phyloP scores from a whole-genome alignment of 2,329 filamentous ascomycete genomes.

The Rutstroemia sp. region DNA sequence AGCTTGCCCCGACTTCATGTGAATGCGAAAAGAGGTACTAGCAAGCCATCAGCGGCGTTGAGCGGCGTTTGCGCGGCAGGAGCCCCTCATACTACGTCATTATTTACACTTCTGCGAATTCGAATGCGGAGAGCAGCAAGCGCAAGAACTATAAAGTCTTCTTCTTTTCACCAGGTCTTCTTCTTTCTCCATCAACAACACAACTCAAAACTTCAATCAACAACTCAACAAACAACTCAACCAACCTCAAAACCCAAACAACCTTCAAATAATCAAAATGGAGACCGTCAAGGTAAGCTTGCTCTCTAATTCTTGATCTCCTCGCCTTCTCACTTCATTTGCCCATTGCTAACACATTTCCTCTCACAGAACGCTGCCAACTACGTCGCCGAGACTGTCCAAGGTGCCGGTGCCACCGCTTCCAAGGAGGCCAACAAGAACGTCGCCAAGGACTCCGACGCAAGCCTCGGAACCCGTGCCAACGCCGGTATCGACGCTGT shows the following conservation, averaged over 20 bases:
- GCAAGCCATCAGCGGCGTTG: too few relatives aligned
- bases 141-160: constrained; percentile 6
- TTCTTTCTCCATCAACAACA: constrained; percentile 10
- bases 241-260: constrained; percentile 12
- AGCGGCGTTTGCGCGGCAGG: too few relatives aligned
- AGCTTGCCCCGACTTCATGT: too few relatives aligned
- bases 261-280: constrained; percentile 25
- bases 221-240: constrained; percentile 5
- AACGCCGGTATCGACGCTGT: constrained; percentile 44
- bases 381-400: constrained; percentile 48
- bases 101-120: too few relatives aligned
- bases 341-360: constrained; percentile 3
- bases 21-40: too few relatives aligned
- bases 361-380: constrained; percentile 40
- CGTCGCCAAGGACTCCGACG: constrained; percentile 44
- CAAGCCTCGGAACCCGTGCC: constrained; percentile 37
- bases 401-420: constrained; percentile 40
- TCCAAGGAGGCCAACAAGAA: constrained; percentile 54
- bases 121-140: neutral
- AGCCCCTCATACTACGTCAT: too few relatives aligned
- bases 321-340: neutral
- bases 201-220: constrained; percentile 16
- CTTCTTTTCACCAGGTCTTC: neutral
- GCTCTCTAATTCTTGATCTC: neutral
- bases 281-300: constrained; percentile 29